Evolutionary conservation across 345 rosid genomes (phyloP).

Genomic region (Eucalyptus grandis): DNA sequence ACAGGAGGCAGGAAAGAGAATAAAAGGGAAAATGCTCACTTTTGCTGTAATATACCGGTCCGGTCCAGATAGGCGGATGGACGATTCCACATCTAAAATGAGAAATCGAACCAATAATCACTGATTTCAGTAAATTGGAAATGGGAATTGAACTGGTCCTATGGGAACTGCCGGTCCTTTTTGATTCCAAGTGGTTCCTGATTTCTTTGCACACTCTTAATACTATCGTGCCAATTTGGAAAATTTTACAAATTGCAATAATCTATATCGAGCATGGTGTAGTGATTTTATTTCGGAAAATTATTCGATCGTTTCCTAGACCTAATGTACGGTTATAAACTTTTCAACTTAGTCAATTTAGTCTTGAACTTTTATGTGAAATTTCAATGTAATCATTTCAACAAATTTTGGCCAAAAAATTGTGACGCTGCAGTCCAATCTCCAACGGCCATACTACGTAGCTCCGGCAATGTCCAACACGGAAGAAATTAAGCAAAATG

Average conservation of each 20-base stretch:
- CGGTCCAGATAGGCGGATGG: accelerated
- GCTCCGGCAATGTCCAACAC: no score
- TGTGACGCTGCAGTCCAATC: accelerated
- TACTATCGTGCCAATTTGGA: accelerated
- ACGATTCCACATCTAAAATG: accelerated
- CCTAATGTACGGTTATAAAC: accelerated
- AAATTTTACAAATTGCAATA: neutral
- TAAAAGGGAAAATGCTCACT: neutral
- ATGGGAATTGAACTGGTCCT: accelerated
- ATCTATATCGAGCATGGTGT: no score
- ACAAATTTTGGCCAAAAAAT: no score
- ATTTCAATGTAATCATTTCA: accelerated
- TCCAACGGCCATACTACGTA: accelerated
- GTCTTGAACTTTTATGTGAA: no score
- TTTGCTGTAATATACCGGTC: accelerated
- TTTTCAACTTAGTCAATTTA: no score
- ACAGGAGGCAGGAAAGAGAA: neutral
- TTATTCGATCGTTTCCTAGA: no score
- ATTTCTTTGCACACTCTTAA: neutral
- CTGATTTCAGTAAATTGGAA: no score
- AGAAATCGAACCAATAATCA: accelerated
- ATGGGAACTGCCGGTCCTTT: accelerated
- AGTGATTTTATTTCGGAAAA: no score
- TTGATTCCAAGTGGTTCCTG: accelerated
- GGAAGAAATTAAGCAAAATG: no score